These are phyloP conservation scores for Podila verticillata DNA, from an alignment of 192 early-diverging fungal genomes.

Conservation along the genomic window DNA sequence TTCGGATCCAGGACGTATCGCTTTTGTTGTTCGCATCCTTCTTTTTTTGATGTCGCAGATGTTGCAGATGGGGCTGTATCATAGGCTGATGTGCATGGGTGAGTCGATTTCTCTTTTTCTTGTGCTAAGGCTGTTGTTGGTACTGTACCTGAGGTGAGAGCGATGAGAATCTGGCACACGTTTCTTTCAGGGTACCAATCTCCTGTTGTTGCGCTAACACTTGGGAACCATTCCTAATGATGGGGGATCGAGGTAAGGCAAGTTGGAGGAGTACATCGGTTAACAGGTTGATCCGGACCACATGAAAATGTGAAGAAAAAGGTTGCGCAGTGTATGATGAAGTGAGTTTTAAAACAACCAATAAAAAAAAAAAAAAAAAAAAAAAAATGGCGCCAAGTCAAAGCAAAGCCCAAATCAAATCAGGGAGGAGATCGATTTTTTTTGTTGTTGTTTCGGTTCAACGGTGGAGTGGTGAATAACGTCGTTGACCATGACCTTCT, in stretches of 20 bases:
- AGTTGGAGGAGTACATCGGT: slow-evolving; percentile 5
- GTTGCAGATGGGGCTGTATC: too few species aligned
- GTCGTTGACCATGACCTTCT: too few species aligned
- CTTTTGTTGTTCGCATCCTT: too few species aligned
- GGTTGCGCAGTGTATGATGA: not conserved
- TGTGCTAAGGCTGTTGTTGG: not conserved
- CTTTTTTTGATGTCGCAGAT: too few species aligned
- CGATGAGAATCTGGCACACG: slow-evolving; percentile 83
- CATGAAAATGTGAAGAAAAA: not conserved
- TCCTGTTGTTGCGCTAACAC: slow-evolving; percentile 83
- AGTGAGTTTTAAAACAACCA: not conserved
- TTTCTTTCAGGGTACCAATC: slow-evolving; percentile 81
- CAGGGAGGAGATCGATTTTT: too few species aligned
- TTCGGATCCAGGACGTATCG: too few species aligned
- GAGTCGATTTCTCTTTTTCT: too few species aligned
- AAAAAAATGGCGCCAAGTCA: too few species aligned
- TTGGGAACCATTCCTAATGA: slow-evolving; percentile 78
- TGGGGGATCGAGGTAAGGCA: slow-evolving; percentile 4
- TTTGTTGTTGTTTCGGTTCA: too few species aligned
- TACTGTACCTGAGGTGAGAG: slow-evolving; percentile 68
- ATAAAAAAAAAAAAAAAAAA: too few species aligned
- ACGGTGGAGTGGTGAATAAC: too few species aligned
- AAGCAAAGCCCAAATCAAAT: too few species aligned
- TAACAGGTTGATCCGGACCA: not conserved
- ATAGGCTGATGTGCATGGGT: not conserved